Percentiles rank a stretch among this genome's conserved stretches.
Conservation (phyloP, 2,329 filamentous ascomycete genomes). For the Orbilia quercus region DNA sequence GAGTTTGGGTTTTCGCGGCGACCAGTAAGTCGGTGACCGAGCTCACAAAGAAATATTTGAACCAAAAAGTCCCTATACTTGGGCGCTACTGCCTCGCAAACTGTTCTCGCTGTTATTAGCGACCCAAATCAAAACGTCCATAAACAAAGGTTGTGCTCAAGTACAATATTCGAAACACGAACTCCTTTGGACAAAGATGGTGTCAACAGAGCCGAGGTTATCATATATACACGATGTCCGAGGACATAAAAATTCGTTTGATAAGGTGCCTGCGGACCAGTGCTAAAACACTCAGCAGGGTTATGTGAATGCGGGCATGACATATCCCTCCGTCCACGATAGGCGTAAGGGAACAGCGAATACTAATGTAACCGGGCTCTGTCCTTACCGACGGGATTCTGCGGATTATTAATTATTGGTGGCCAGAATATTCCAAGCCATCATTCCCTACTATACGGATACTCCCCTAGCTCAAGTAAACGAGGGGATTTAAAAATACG, state of each 20-base stretch:
- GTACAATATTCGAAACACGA: conserved; percentile 23
- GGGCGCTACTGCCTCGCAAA: not conserved
- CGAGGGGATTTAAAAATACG: no score
- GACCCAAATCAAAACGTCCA: conserved; percentile 1
- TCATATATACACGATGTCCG: conserved; percentile 4
- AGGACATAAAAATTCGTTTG: not conserved
- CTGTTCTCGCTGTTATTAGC: not conserved
- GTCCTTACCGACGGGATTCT: no score
- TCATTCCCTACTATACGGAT: no score
- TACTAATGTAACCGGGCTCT: no score
- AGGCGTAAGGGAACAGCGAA: not conserved
- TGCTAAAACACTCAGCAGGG: conserved; percentile 12
- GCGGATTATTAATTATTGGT: no score
- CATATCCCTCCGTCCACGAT: conserved; percentile 4
- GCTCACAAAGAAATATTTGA: not conserved
- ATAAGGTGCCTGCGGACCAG: not conserved
- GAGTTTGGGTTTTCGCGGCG: conserved; percentile 10
- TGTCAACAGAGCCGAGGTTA: not conserved
- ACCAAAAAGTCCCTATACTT: conserved; percentile 7
- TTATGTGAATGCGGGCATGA: not conserved
- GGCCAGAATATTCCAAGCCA: no score
- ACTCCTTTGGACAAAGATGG: conserved; percentile 5
- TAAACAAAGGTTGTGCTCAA: conserved; percentile 14
- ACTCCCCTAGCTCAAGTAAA: no score
- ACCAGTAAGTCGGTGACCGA: not conserved